These are phyloP conservation scores for Colletotrichum trifolii DNA, from an alignment of 2,329 filamentous ascomycete genomes.

Conservation along the genomic window DNA sequence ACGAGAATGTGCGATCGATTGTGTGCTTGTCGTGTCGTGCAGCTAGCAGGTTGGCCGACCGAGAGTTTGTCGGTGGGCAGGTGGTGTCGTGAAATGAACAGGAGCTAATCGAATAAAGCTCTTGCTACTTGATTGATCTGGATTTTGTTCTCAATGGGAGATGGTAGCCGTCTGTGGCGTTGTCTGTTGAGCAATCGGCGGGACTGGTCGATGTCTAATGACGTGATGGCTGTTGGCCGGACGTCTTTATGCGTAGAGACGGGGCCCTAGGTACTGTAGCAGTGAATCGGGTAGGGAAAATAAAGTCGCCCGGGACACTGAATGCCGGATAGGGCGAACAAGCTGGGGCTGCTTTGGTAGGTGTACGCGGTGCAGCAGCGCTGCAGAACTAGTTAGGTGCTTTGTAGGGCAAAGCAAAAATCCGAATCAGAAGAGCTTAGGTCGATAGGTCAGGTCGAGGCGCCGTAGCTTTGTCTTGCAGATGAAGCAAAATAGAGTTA, in stretches of 20 bases:
- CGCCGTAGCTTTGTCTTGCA: background rate
- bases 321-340: background rate
- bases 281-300: constrained; percentile 22
- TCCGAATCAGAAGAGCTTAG: too few relatives aligned
- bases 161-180: background rate
- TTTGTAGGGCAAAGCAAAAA: too few relatives aligned
- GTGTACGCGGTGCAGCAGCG: too few relatives aligned
- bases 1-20: background rate
- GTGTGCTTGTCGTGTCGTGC: background rate
- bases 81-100: too few relatives aligned
- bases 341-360: too few relatives aligned
- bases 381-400: too few relatives aligned
- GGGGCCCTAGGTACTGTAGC: background rate
- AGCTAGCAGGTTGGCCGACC: background rate
- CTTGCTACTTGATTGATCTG: too few relatives aligned
- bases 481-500: background rate
- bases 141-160: too few relatives aligned
- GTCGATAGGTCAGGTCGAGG: too few relatives aligned
- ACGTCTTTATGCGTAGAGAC: background rate
- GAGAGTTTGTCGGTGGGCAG: background rate
- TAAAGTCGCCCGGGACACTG: background rate
- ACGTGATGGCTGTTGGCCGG: constrained; percentile 23
- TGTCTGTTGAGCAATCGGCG: background rate
- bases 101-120: too few relatives aligned
- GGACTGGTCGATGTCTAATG: constrained; percentile 10